Percentiles rank a stretch among this genome's conserved stretches.
Conservation (phyloP, 345 rosid species). For the Turritis glabra region DNA sequence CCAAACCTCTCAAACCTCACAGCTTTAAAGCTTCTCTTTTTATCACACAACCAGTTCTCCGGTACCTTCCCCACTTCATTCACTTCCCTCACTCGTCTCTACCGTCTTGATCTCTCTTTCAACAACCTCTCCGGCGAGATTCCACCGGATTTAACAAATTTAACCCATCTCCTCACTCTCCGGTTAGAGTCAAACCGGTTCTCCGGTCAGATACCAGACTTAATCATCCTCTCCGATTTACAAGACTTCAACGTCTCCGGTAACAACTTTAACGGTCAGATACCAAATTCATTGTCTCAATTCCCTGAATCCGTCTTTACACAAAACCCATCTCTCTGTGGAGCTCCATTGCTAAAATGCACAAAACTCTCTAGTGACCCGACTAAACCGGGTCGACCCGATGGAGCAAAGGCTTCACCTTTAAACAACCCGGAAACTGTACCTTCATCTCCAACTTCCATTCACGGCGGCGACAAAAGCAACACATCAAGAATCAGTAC, state of each 20-base stretch:
- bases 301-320: conserved; percentile 63
- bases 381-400: conserved; percentile 59
- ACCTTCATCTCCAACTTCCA: conserved; percentile 68
- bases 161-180: conserved; percentile 77
- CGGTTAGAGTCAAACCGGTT: conserved; percentile 67
- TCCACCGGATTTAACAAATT: conserved; percentile 47
- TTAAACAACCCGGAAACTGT: conserved; percentile 47
- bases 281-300: conserved; percentile 63
- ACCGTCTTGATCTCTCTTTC: conserved; percentile 82
- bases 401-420: conserved; percentile 65
- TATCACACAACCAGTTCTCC: conserved; percentile 67
- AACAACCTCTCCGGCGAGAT: conserved; percentile 77
- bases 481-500: conserved; percentile 52
- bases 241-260: conserved; percentile 79
- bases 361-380: conserved; percentile 44
- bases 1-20: conserved; percentile 70
- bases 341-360: conserved; percentile 61
- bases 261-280: conserved; percentile 62
- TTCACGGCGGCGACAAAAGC: conserved; percentile 32
- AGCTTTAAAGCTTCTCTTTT: conserved; percentile 70
- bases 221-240: conserved; percentile 50
- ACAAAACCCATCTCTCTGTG: conserved; percentile 64
- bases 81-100: conserved; percentile 51
- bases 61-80: conserved; percentile 65
- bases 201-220: conserved; percentile 50